These are phyloP conservation scores for Exophiala dermatitidis DNA, from an alignment of 2,329 filamentous ascomycete genomes.

Conservation along the genomic window DNA sequence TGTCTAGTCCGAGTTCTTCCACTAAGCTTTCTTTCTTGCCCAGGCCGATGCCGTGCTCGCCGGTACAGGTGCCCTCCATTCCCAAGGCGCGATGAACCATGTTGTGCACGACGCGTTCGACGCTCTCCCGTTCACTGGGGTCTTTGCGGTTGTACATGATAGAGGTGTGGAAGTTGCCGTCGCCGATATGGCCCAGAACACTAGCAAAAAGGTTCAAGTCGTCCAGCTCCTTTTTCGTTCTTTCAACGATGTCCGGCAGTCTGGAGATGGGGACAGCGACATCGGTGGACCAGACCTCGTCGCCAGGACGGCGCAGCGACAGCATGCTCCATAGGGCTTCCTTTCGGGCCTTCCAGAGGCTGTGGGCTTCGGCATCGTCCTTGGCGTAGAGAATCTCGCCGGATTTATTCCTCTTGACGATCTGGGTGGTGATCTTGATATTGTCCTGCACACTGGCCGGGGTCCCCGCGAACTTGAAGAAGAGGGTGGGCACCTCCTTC, in stretches of 20 bases:
- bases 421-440: slow-evolving; percentile 56
- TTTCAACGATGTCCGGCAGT: slow-evolving; percentile 53
- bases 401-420: slow-evolving; percentile 59
- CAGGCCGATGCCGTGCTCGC: slow-evolving; percentile 78
- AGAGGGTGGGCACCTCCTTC: slow-evolving; percentile 67
- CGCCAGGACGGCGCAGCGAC: slow-evolving; percentile 51
- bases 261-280: slow-evolving; percentile 72
- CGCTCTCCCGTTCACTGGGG: slow-evolving; percentile 62
- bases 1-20: slow-evolving; percentile 72
- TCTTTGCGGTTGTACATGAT: slow-evolving; percentile 76
- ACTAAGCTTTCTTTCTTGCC: slow-evolving; percentile 76
- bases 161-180: slow-evolving; percentile 90
- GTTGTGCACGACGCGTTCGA: slow-evolving; percentile 74
- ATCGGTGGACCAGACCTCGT: slow-evolving; percentile 78
- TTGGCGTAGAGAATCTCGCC: slow-evolving; percentile 68
- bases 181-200: slow-evolving; percentile 82
- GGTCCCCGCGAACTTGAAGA: slow-evolving; percentile 74
- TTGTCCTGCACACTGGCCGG: slow-evolving; percentile 66
- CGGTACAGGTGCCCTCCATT: slow-evolving; percentile 52
- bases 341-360: slow-evolving; percentile 78
- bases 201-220: slow-evolving; percentile 78
- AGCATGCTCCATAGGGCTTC: slow-evolving; percentile 77
- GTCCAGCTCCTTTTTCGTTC: slow-evolving; percentile 79
- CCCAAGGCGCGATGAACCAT: slow-evolving; percentile 87
- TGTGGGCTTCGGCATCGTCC: slow-evolving; percentile 60